These are phyloP conservation scores for Linaria vulgaris DNA, from an alignment of 257 asterid genomes.

Conservation along the genomic window DNA sequence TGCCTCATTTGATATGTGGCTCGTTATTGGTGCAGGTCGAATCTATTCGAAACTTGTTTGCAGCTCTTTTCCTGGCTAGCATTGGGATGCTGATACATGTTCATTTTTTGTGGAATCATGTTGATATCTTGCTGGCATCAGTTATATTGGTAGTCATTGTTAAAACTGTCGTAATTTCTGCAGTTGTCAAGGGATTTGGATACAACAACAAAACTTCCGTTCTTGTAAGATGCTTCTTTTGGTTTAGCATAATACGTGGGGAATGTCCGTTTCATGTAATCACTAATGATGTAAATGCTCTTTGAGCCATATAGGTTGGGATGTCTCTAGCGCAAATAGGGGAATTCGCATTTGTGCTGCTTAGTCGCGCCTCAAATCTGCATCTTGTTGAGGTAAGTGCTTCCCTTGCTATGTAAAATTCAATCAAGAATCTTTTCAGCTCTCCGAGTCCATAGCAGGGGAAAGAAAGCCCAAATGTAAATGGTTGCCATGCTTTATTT, in stretches of 20 bases:
- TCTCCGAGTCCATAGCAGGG: not conserved
- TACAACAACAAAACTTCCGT: constrained; percentile 90
- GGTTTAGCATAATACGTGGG: constrained; percentile 4
- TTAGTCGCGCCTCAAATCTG: constrained; percentile 98
- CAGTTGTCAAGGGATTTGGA: constrained; percentile 91
- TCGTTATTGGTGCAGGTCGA: constrained; percentile 64
- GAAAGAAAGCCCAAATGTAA: no score
- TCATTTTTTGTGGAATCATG: constrained; percentile 96
- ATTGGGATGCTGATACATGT: constrained; percentile 99
- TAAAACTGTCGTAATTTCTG: constrained; percentile 74
- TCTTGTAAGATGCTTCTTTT: constrained; percentile 55
- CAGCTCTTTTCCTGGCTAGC: constrained; percentile 98
- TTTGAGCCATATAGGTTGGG: constrained; percentile 55
- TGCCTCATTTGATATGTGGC: constrained; percentile 24
- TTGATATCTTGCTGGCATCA: constrained; percentile 91
- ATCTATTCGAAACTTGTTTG: constrained; percentile 95
- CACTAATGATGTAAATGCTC: not conserved
- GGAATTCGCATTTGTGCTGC: constrained; percentile 93
- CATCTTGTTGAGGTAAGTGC: constrained; percentile 93
- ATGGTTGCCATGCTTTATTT: not conserved
- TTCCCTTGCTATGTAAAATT: constrained; percentile 16
- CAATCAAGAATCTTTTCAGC: constrained; percentile 7
- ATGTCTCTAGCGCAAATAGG: constrained; percentile 99
- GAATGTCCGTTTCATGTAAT: constrained; percentile 20
- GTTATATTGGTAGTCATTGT: constrained; percentile 84